A percentile compares a stretch with the other conserved stretches of the same genome.
phyloP scores from a whole-genome alignment of 805 yeast genomes.

The Nakazawaea sp. region DNA sequence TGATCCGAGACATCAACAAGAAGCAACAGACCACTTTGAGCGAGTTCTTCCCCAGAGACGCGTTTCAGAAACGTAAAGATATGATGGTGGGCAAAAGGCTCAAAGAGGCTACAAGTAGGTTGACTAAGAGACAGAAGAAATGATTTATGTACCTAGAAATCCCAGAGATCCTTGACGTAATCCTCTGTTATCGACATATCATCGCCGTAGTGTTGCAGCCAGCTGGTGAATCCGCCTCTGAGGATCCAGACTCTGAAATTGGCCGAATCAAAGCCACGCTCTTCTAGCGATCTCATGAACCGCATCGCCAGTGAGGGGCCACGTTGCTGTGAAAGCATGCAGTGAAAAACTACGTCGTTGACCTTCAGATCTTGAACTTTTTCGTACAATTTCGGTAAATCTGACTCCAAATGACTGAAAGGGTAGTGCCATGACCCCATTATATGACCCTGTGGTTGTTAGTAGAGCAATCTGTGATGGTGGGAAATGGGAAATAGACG shows the following conservation, averaged over 20 bases:
- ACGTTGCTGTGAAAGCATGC: conserved; percentile 84
- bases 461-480: conserved; percentile 7
- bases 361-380: conserved; percentile 24
- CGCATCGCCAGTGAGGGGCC: conserved; percentile 82
- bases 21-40: conserved; percentile 55
- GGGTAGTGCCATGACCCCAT: conserved; percentile 50
- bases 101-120: conserved; percentile 46
- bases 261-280: conserved; percentile 19
- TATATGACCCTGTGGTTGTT: conserved; percentile 47
- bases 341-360: conserved; percentile 73
- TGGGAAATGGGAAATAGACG: conserved; percentile 14
- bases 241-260: conserved; percentile 59
- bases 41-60: conserved; percentile 63
- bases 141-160: background rate
- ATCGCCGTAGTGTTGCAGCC: conserved; percentile 74
- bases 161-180: conserved; percentile 38
- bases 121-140: conserved; percentile 20
- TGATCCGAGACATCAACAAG: conserved; percentile 71
- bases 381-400: conserved; percentile 30
- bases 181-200: conserved; percentile 60
- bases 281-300: conserved; percentile 42
- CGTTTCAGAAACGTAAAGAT: conserved; percentile 37
- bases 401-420: conserved; percentile 33
- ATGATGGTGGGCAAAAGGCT: conserved; percentile 54
- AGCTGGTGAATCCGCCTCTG: conserved; percentile 76